These are phyloP conservation scores for Tricholoma flavovirens DNA, from an alignment of 768 basidiomycete genomes.

Conservation along the genomic window DNA sequence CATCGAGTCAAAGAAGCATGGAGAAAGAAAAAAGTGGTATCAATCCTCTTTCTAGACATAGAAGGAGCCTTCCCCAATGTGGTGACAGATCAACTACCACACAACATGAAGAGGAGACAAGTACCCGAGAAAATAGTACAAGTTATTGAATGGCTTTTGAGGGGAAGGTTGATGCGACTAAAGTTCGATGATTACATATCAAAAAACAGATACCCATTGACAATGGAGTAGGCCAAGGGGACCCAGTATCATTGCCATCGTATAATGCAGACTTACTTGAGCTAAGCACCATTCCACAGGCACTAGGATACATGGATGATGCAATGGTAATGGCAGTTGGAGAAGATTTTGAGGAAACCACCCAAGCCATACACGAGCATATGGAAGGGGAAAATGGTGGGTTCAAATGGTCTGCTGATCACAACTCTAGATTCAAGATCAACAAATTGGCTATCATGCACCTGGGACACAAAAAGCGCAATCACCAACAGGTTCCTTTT, in stretches of 20 bases:
- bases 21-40: neutral
- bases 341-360: too few relatives aligned
- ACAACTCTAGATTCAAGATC: too few relatives aligned
- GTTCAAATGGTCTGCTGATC: constrained; percentile 7
- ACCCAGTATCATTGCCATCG: constrained; percentile 19
- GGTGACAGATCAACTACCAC: neutral
- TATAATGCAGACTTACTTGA: too few relatives aligned
- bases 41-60: neutral
- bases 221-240: constrained; percentile 21
- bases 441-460: too few relatives aligned
- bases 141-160: neutral
- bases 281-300: too few relatives aligned
- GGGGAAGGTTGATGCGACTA: neutral
- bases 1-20: neutral
- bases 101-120: neutral
- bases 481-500: too few relatives aligned
- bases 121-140: neutral
- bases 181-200: constrained; percentile 12
- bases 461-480: constrained; percentile 24
- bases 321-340: neutral
- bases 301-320: constrained; percentile 1
- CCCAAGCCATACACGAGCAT: too few relatives aligned
- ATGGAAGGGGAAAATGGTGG: constrained; percentile 12
- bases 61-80: too few relatives aligned
- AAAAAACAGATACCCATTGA: too few relatives aligned